phyloP scores from a whole-genome alignment of 2,329 filamentous ascomycete genomes.

The Zalaria sp. region DNA sequence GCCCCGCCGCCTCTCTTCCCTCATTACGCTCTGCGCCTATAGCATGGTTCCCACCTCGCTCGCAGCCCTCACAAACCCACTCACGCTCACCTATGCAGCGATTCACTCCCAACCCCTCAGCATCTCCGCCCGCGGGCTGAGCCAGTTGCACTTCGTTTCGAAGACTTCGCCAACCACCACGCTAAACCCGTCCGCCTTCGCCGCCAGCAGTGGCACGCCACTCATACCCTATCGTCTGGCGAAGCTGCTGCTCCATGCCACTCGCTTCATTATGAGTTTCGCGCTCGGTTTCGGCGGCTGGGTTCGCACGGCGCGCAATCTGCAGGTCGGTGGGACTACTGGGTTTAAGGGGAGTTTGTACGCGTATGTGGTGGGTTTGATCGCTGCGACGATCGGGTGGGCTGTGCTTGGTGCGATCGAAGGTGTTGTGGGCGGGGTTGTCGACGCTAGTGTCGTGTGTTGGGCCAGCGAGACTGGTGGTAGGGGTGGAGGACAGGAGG shows the following conservation, averaged over 20 bases:
- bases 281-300: conserved; percentile 90
- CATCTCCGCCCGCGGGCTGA: conserved; percentile 63
- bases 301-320: conserved; percentile 77
- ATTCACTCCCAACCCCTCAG: conserved; percentile 81
- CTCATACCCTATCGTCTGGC: conserved; percentile 82
- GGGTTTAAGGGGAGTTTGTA: conserved; percentile 64
- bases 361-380: conserved; percentile 83
- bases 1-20: conserved; percentile 56
- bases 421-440: conserved; percentile 21
- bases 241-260: conserved; percentile 82
- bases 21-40: conserved; percentile 59
- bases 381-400: conserved; percentile 91
- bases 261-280: conserved; percentile 79
- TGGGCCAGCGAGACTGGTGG: conserved; percentile 79
- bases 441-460: conserved; percentile 60
- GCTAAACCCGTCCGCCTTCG: conserved; percentile 26
- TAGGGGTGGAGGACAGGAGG: conserved; percentile 44
- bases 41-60: conserved; percentile 76
- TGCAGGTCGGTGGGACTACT: conserved; percentile 42
- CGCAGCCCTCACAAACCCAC: conserved; percentile 72
- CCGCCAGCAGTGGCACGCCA: conserved; percentile 22
- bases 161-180: conserved; percentile 61
- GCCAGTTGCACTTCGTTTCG: conserved; percentile 68
- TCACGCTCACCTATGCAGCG: conserved; percentile 83
- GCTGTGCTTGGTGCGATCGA: conserved; percentile 52